phyloP scores from a whole-genome alignment of 495 filamentous ascomycete species.

The Hypomontagnella monticulosa region DNA sequence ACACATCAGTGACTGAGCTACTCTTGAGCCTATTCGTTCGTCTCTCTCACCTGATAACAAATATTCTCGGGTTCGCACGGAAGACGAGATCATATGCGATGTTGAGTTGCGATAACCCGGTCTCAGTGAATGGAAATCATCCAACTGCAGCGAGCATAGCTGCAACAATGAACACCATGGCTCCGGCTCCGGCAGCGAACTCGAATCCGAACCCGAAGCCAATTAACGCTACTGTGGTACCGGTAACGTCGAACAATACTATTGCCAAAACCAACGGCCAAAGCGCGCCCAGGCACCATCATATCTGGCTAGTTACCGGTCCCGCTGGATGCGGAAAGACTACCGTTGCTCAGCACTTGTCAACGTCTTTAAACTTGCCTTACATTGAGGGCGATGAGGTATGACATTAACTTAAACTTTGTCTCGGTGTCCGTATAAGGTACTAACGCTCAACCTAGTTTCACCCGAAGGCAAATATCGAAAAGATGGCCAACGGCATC shows the following conservation, averaged over 20 bases:
- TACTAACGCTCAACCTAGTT: conserved; percentile 67
- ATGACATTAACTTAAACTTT: conserved; percentile 49
- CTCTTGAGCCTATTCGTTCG: background rate
- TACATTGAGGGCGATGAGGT: conserved; percentile 98
- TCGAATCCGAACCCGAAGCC: conserved; percentile 44
- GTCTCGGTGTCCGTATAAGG: background rate
- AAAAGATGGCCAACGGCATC: conserved; percentile 89
- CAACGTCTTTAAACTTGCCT: conserved; percentile 73
- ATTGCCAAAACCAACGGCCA: conserved; percentile 39
- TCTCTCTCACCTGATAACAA: conserved; percentile 1
- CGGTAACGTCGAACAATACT: conserved; percentile 43
- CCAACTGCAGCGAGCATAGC: conserved; percentile 47
- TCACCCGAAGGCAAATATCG: conserved; percentile 84
- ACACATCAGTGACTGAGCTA: conserved; percentile 9
- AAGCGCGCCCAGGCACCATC: conserved; percentile 61
- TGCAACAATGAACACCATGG: conserved; percentile 46
- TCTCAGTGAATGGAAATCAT: conserved; percentile 50
- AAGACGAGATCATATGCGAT: conserved; percentile 34
- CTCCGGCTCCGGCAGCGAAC: conserved; percentile 13
- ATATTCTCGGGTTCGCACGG: background rate
- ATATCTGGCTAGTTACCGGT: conserved; percentile 98
- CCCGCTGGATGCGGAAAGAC: conserved; percentile 97
- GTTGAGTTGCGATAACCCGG: conserved; percentile 55
- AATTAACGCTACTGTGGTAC: conserved; percentile 42
- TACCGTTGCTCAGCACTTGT: conserved; percentile 84